These are phyloP conservation scores for Skeletonema menzelii DNA, from an alignment of 108 stramenopile species.

Conservation along the genomic window DNA sequence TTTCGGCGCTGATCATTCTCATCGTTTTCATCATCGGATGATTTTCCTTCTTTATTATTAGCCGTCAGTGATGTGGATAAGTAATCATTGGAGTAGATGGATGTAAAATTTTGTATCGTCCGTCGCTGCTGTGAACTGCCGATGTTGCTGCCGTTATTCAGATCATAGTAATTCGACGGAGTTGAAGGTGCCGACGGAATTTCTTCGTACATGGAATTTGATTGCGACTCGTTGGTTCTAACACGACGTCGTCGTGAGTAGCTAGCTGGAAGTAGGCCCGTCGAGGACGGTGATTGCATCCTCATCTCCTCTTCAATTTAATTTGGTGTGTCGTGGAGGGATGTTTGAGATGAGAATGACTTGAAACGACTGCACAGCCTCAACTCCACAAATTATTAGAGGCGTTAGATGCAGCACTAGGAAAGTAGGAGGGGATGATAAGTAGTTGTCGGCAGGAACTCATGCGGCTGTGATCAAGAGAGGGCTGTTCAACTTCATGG, in stretches of 20 bases:
- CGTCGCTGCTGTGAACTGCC: background rate
- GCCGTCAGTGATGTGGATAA: background rate
- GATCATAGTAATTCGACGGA: conserved; percentile 14
- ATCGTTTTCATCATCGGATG: conserved; percentile 30
- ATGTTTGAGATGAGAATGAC: background rate
- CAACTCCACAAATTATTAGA: background rate
- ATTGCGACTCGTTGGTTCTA: conserved; percentile 16
- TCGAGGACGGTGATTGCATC: conserved; percentile 25
- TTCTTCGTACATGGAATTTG: background rate
- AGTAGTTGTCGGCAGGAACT: background rate
- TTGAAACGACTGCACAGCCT: background rate
- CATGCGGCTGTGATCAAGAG: background rate
- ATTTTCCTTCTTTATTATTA: background rate
- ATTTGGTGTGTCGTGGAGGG: background rate
- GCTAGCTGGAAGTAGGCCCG: conserved; percentile 34
- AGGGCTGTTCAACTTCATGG: background rate
- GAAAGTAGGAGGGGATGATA: background rate
- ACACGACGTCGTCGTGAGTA: conserved; percentile 37
- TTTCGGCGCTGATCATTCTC: conserved; percentile 20
- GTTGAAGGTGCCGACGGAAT: background rate
- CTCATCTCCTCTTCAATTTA: conserved; percentile 6
- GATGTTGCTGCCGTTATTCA: background rate
- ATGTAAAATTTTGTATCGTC: conserved; percentile 1
- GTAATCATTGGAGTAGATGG: background rate
- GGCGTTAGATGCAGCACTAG: background rate